Conservation (phyloP, 2,329 filamentous ascomycete species). For the Botrytis medusae region DNA sequence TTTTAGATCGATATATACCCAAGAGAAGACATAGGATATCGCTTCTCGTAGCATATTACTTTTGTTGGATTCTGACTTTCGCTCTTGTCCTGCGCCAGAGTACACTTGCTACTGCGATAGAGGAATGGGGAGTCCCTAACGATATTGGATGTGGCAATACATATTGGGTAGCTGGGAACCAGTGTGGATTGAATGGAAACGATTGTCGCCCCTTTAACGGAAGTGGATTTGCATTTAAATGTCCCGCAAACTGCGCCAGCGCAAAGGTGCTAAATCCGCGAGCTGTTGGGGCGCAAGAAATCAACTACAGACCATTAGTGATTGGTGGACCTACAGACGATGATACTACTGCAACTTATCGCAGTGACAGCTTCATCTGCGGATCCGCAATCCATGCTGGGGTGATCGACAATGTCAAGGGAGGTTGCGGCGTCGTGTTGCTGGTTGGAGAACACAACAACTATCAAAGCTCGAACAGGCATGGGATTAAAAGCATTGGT, state of each 20-base stretch:
- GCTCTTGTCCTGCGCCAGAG: conserved; percentile 66
- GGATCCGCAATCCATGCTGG: conserved; percentile 82
- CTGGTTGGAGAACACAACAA: conserved; percentile 66
- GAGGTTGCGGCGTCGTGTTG: conserved; percentile 79
- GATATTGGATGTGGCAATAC: conserved; percentile 65
- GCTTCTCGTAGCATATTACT: conserved; percentile 60
- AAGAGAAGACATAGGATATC: conserved; percentile 57
- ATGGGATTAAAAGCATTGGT: conserved; percentile 72
- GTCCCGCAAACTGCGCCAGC: conserved; percentile 68
- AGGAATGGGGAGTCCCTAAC: conserved; percentile 64
- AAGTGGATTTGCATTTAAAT: conserved; percentile 70
- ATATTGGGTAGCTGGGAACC: conserved; percentile 70
- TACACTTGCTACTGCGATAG: conserved; percentile 58
- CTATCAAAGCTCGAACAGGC: conserved; percentile 62
- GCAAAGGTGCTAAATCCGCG: conserved; percentile 68
- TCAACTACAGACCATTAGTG: conserved; percentile 64
- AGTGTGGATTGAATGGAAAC: conserved; percentile 72
- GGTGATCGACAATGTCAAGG: conserved; percentile 66
- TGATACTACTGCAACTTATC: conserved; percentile 60
- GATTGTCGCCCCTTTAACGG: conserved; percentile 74
- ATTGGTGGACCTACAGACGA: conserved; percentile 62
- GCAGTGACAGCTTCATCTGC: conserved; percentile 87
- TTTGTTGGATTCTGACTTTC: conserved; percentile 69
- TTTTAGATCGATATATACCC: conserved; percentile 64
- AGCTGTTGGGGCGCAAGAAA: conserved; percentile 69